phyloP scores from a whole-genome alignment of 2,329 filamentous ascomycete genomes.

The Mycosphaerella arachidis region DNA sequence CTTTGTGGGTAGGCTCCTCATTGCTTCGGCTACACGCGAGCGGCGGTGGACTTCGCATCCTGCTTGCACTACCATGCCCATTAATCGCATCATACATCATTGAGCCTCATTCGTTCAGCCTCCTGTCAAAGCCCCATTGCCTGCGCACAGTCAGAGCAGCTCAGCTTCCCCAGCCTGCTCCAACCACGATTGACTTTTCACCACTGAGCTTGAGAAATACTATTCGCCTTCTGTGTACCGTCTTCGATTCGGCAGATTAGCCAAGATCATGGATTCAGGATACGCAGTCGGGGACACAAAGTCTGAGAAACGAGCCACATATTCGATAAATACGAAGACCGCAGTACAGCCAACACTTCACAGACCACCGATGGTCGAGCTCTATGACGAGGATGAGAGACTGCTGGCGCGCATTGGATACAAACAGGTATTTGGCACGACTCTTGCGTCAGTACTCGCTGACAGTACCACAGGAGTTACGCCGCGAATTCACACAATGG shows the following conservation, averaged over 20 bases:
- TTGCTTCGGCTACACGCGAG: not conserved
- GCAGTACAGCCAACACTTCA: not conserved
- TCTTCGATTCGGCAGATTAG: not conserved
- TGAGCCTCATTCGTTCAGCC: not conserved
- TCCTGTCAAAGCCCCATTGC: not conserved
- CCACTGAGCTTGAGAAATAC: no score
- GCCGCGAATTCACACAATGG: conserved; percentile 62
- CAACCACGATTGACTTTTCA: not conserved
- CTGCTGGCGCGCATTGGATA: conserved; percentile 59
- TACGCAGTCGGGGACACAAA: conserved; percentile 2
- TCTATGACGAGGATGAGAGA: conserved; percentile 53
- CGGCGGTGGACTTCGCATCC: conserved; percentile 10
- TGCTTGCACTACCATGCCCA: not conserved
- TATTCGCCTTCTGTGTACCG: not conserved
- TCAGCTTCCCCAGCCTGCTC: not conserved
- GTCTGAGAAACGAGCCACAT: conserved; percentile 8
- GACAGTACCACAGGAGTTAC: conserved; percentile 48
- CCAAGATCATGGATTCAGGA: conserved; percentile 13
- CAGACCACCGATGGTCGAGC: conserved; percentile 17
- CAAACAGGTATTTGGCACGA: conserved; percentile 48
- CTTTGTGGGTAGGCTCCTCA: not conserved
- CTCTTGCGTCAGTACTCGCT: not conserved
- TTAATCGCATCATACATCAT: not conserved
- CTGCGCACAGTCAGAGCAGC: not conserved
- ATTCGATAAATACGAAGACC: not conserved